These are phyloP conservation scores for Deinandra increscens DNA, from an alignment of 129 eudicot genomes.

Conservation along the genomic window DNA sequence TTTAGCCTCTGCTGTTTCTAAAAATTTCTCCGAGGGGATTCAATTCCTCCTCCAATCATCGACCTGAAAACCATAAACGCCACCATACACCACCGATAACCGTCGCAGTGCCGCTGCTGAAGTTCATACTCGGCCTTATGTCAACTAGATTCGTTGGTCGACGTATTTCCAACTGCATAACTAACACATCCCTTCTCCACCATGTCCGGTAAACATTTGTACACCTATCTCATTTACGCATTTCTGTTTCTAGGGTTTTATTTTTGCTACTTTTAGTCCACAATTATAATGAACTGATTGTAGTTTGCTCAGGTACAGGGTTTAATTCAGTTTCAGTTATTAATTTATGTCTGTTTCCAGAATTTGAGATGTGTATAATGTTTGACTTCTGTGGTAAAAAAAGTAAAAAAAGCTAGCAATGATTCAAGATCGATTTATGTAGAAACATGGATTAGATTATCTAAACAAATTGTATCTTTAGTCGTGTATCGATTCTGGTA, in stretches of 20 bases:
- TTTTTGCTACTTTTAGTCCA: background rate
- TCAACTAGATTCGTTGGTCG: slow-evolving; percentile 20
- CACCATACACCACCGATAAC: background rate
- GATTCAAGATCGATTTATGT: background rate
- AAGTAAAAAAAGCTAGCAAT: too few species aligned
- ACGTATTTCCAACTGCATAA: background rate
- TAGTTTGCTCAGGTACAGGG: too few species aligned
- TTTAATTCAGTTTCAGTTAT: too few species aligned
- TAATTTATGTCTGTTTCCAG: too few species aligned
- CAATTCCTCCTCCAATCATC: background rate
- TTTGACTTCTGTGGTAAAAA: slow-evolving; percentile 1
- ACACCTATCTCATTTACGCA: slow-evolving; percentile 7
- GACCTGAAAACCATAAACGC: background rate
- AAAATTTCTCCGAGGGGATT: background rate
- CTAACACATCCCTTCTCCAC: slow-evolving; percentile 15
- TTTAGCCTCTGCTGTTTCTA: too few species aligned
- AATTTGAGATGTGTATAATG: background rate
- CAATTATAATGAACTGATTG: background rate
- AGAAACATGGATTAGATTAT: background rate
- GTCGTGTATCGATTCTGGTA: background rate
- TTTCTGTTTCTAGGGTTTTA: slow-evolving; percentile 16
- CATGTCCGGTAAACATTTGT: slow-evolving; percentile 16
- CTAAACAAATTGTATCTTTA: background rate
- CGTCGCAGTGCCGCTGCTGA: slow-evolving; percentile 6
- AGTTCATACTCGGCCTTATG: slow-evolving; percentile 1